Percentiles rank a stretch among this genome's conserved stretches.
These are phyloP conservation scores for Venturiaceae sp. DNA, from an alignment of 2,329 filamentous ascomycete genomes.

Conservation along the genomic window DNA sequence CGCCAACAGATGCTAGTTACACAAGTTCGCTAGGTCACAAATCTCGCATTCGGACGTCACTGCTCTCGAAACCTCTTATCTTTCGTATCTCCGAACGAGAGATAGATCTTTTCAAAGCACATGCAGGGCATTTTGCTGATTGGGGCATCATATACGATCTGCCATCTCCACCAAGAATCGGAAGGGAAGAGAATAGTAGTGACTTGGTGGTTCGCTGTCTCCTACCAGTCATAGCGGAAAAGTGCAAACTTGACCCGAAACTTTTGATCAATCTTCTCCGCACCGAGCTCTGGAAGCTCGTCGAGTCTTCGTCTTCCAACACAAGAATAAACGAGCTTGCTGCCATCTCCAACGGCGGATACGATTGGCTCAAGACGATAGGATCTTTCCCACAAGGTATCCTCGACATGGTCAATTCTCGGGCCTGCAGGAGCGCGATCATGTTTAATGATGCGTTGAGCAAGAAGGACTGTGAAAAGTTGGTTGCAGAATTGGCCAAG, in stretches of 20 bases:
- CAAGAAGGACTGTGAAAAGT: slow-evolving; percentile 43
- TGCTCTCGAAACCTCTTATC: slow-evolving; percentile 42
- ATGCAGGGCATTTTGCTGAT: slow-evolving; percentile 47
- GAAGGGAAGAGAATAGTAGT: background rate
- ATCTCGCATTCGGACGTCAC: slow-evolving; percentile 19
- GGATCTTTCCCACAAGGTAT: slow-evolving; percentile 65
- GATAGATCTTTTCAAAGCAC: slow-evolving; percentile 42
- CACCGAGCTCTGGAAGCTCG: slow-evolving; percentile 59
- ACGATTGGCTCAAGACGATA: slow-evolving; percentile 51
- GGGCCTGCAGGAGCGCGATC: slow-evolving; percentile 68
- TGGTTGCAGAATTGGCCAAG: slow-evolving; percentile 47
- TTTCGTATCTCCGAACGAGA: slow-evolving; percentile 61
- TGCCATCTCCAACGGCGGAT: background rate
- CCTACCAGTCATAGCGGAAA: slow-evolving; percentile 63
- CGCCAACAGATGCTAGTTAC: slow-evolving; percentile 11
- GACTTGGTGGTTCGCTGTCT: slow-evolving; percentile 20
- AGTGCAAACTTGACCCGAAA: slow-evolving; percentile 63
- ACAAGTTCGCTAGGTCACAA: slow-evolving; percentile 21
- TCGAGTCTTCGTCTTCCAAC: slow-evolving; percentile 28
- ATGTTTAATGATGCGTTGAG: slow-evolving; percentile 74
- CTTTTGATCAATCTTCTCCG: slow-evolving; percentile 67
- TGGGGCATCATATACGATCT: slow-evolving; percentile 70
- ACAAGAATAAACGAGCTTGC: background rate
- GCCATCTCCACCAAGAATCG: background rate
- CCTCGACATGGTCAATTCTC: slow-evolving; percentile 65